Base-by-base conservation (phyloP, 2,329 filamentous ascomycete genomes). In the Fusarium sacchari region DNA sequence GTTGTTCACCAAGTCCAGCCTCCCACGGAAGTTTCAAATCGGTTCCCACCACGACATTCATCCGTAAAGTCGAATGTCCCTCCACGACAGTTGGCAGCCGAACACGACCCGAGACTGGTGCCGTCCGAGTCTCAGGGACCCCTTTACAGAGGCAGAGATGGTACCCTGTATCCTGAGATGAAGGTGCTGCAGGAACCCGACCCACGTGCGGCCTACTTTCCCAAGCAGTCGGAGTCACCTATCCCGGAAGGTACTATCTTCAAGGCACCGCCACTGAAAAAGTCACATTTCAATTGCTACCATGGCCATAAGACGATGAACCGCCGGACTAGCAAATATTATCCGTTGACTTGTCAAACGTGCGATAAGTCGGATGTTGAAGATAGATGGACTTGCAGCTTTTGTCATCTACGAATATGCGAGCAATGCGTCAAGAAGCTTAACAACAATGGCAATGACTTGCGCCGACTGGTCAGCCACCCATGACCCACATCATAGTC, bases 401-500 rank as follows among this genome's bases (percentile, higher is more conserved):
- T 85, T 78, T 89, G 88, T 79, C 82, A 84, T 66, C 74, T 89
- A 53, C 84, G 87, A 58, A 83, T 90, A 64, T 90, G 88, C 78
- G 81, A 83, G 37, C 71, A 80, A 5, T 90, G 88, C 73, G 77
- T 82, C 43, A 83, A 81, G 18, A 77, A 81, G 28, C 78, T 90
- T 61, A 80, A 82, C 32, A 77, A 76, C 30, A 81, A 84, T 52
- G 80, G 82, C 43, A 81, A 84, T 30, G 83, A 89, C 67, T 79
- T 90, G 36, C 71, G 74, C n/a, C 78, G 73, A 42, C 77, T 88
- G 14, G 73, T 88, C 65, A 78, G 80, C n/a, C 77, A 81, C 14
- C 46, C 78, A 44, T 49, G 50, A 39, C 37, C 63, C 55, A 30
- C 30, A 34, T 47, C 60, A 40, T 75, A 43, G 64, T 39, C 28